Evolutionary conservation across 108 stramenopile species (phyloP), one percentile per base, ranked within the genome.

Genomic region (Epithemia pelagica): DNA sequence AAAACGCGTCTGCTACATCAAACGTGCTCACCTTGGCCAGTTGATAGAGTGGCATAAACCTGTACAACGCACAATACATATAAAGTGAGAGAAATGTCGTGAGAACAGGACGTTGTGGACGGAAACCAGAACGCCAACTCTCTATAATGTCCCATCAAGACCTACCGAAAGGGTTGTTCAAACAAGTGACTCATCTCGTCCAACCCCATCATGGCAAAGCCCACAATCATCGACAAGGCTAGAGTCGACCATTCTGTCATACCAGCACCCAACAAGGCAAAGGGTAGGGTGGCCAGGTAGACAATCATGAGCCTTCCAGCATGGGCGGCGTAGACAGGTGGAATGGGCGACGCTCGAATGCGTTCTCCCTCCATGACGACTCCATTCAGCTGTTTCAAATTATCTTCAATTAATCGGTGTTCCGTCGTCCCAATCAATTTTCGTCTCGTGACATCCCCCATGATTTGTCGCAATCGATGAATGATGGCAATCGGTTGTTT

Each of bases 171-270:
- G 0, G 84, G 84, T 32, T 82, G 75, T 28, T 86, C 84, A 1
- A 74, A 71, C 19, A 80, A 54, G 37, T 79, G 71, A 59, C 64
- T 61, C 10, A 80, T 74, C 56, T 82, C 81, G 74, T 82, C 81
- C 54, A 80, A 52, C 1, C 84, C 81, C 32, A 86, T 56, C 78
- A 82, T 80, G 18, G 81, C 76, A 59, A 70, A 85, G 26, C 73
- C 75, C 1, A 82, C 78, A 46, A 46, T 46, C 10, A 46, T 5
- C 37, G 37, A 10, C 37, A 46, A 46, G 2, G 72, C 66, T 60
- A 66, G 23, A 30, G 68, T 70, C 8, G 73, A 61, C 26, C 77
- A 22, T 0, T 70, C 1, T 0, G 65, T 68, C 28, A 58, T 64
- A 26, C 70, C 62, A 24, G 61, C 28, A 18, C 70, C 73, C 31